Evolutionary conservation across 176 grass and related monocot genomes (phyloP), one percentile per base, ranked within the genome.

Genomic region (Canna indica): DNA sequence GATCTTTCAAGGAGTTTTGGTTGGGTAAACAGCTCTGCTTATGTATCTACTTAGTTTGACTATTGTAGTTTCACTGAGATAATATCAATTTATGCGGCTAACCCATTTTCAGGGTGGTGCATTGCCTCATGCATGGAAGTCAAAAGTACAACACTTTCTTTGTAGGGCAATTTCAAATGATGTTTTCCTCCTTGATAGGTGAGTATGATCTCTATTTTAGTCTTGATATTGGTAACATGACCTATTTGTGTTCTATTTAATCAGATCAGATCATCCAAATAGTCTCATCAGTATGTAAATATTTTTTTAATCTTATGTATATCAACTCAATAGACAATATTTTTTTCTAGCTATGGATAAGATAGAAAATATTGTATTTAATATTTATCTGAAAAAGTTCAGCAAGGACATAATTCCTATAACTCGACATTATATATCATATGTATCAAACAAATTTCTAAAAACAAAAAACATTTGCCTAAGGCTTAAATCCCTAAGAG

Each of bases 61-160:
- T 42, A 74, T 71, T 61, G 59, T 52, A 85, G 56, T 54, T 74
- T 83, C 58, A 72, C 64, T 50, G 12, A 76, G 71, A 54, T 60
- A 74, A 61, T 75, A 81, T 60, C 78, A 47, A 81, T 80, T 75
- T 64, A 63, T 69, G 59, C 57, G 27, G 30, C 10, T 60, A 63
- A 18, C 79, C 66, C 75, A 71, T 81, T 83, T 84, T 81, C 77
- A 91, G 88, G 88, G 92, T 78, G 77, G 85, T 86, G 91, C 88
- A 64, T 89, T 96, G 89, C 90, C 92, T 85, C 91, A 83, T 83
- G 82, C 86, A 59, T 88, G 88, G 91, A 96, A 83, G 83, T 82
- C 82, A 73, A 76, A 88, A 74, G 76, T 87, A 47, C 91, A 91
- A 72, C 78, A 88, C 63, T 96, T 83, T 68, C 81, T 96, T 68